Base-by-base conservation (phyloP, 352 stramenopile genomes). In the Thalassiosira pacifica region DNA sequence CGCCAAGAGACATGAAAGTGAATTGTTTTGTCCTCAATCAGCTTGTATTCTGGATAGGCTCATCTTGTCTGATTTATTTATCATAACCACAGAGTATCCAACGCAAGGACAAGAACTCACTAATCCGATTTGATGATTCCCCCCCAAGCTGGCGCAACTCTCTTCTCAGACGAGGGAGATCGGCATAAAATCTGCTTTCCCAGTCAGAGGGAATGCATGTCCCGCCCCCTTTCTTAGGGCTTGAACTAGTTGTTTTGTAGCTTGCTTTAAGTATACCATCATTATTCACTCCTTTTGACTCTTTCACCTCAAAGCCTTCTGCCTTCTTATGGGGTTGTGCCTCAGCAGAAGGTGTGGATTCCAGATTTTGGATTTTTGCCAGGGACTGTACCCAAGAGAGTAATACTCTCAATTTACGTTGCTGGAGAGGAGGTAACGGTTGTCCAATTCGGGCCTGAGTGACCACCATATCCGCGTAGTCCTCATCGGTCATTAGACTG, bases 401-500 rank as follows among this genome's bases (percentile, higher is more conserved):
- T 57, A 86, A 68, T 9, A 86, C 72, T 45, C 45, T 59, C 24
- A 86, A 63, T 32, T 86, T 86, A 19, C 79, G 71, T 60, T 78
- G 71, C 29, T 86, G 79, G 5, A 86, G 34, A 10, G 79, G 79
- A 10, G 71, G 74, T 5, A 86, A 65, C 16, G 71, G 79, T 2
- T 4, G 60, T 16, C 73, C 73, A n/a, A 78, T 52, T 16, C 72
- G 55, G 5, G 72, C 74, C 45, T 70, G 24, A n/a, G 34, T 67
- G 5, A 53, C 29, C 19, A 86, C 65, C 57, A 86, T 52, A 24
- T 82, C 65, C 18, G 40, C 32, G 60, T 67, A 86, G 37, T 86
- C 79, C 18, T 70, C 55, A 19, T 81, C 61, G 13, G 71, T 86
- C 79, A 86, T 86, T 40, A 78, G 60, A 19, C 29, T 66, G 61